Evolutionary conservation across 2,329 filamentous ascomycete genomes (phyloP), one percentile per base, ranked within the genome.

Genomic region (Pseudocercospora vitis): DNA sequence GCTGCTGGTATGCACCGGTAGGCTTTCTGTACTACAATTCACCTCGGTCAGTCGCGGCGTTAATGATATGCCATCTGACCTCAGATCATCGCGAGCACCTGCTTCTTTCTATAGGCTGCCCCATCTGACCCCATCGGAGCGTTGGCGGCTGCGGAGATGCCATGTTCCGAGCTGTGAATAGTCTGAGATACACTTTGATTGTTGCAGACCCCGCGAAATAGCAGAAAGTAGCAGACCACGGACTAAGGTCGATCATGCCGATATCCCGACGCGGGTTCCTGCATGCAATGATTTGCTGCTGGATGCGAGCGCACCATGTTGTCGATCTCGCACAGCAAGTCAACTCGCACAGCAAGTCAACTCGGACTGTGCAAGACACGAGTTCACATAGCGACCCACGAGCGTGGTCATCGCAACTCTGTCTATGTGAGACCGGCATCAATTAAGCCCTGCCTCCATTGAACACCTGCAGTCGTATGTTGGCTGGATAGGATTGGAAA

Each of bases 121-220:
- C n/a, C n/a, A n/a, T n/a, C n/a, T n/a, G n/a, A n/a, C n/a, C n/a
- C n/a, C n/a, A n/a, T 4, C 18, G 26, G 11, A 14, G 11, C 18
- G 14, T 39, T 9, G 7, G 35, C 35, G 21, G 7, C 18, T 19
- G 21, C 35, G 35, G 35, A 39, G 35, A 18, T 23, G 16, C 35
- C 11, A 7, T 18, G 4, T 39, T 7, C 35, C 35, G 35, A 39
- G 14, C 21, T 39, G 7, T 39, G 35, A 21, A 23, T 12, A 39
- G 18, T 39, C 19, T 18, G 11, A 19, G 14, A 18, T 39, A 23
- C 35, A 39, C 7, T 39, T 39, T 9, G 35, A 39, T 18, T 39
- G 35, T 39, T 39, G 35, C 35, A 39, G 14, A 39, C 35, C 35
- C 35, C 35, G 35, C 35, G 8, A 19, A 39, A 39, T 39, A 39